Percentiles rank a stretch among this genome's conserved stretches.
Evolutionary conservation across 352 stramenopile genomes (phyloP).

Genomic region (Globisporangium splendens): DNA sequence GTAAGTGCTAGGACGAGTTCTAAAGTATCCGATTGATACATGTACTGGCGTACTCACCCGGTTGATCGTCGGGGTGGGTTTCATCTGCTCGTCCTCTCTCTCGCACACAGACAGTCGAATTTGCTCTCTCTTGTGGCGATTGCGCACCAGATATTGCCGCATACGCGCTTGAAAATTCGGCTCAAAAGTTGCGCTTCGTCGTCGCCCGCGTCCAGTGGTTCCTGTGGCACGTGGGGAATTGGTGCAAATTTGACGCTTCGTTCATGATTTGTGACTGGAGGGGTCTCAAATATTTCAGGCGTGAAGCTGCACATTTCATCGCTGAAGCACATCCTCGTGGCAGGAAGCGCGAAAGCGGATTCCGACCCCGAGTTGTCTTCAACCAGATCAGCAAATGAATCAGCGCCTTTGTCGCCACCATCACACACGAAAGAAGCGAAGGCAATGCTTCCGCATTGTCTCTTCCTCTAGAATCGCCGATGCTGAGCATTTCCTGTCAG

Average conservation of each 20-base stretch:
- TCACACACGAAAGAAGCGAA: neutral
- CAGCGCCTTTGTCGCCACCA: neutral
- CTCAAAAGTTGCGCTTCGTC: conserved; percentile 46
- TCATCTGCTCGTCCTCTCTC: conserved; percentile 23
- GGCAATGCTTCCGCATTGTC: neutral
- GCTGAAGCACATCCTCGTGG: conserved; percentile 15
- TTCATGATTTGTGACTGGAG: neutral
- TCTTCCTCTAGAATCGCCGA: neutral
- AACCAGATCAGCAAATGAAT: neutral
- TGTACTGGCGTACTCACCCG: conserved; percentile 19
- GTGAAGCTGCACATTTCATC: conserved; percentile 15
- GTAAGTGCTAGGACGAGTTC: neutral
- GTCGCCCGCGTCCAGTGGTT: neutral
- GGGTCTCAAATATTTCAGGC: neutral
- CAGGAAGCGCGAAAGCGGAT: neutral
- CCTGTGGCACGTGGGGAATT: neutral
- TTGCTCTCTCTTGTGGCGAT: conserved; percentile 39
- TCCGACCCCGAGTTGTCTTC: neutral
- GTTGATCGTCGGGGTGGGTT: conserved; percentile 50
- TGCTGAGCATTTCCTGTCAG: neutral
- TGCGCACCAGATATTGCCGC: conserved; percentile 37
- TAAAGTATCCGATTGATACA: no score
- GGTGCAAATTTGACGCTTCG: neutral
- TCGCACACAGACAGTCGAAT: conserved; percentile 36
- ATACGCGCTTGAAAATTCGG: conserved; percentile 63